Conservation (phyloP, 2,329 filamentous ascomycete genomes). For the Fusarium sp. region DNA sequence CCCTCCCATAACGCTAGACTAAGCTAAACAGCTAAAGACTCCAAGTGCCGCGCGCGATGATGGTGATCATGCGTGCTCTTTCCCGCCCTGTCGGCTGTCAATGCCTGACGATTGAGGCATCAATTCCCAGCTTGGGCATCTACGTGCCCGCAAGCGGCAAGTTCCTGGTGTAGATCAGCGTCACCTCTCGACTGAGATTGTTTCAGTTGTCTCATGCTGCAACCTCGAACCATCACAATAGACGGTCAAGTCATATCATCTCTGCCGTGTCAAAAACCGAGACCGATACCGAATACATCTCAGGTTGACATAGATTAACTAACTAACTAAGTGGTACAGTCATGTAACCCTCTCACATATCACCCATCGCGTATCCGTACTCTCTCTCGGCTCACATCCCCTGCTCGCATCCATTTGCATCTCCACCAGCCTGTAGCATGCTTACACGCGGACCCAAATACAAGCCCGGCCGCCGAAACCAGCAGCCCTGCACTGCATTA, state of each 20-base stretch:
- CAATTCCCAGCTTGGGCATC: neutral
- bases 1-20: neutral
- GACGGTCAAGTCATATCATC: neutral
- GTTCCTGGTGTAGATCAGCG: neutral
- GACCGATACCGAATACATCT: neutral
- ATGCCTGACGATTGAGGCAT: neutral
- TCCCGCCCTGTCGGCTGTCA: neutral
- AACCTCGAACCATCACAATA: neutral
- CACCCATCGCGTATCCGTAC: conserved; percentile 12
- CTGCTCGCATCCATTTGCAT: conserved; percentile 1
- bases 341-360: conserved; percentile 17
- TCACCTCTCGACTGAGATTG: neutral
- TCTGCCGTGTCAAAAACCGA: neutral
- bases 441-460: conserved; percentile 13
- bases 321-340: neutral
- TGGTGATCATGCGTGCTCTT: conserved; percentile 14
- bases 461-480: conserved; percentile 33
- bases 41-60: neutral
- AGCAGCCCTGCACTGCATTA: conserved; percentile 28
- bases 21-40: conserved; percentile 13
- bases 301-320: conserved; percentile 20
- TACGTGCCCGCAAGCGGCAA: neutral
- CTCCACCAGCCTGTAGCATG: neutral
- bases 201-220: conserved; percentile 6
- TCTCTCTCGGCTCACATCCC: conserved; percentile 11